These are phyloP conservation scores for Arthrobotrys conoides DNA, from an alignment of 2,329 filamentous ascomycete genomes.

Conservation along the genomic window DNA sequence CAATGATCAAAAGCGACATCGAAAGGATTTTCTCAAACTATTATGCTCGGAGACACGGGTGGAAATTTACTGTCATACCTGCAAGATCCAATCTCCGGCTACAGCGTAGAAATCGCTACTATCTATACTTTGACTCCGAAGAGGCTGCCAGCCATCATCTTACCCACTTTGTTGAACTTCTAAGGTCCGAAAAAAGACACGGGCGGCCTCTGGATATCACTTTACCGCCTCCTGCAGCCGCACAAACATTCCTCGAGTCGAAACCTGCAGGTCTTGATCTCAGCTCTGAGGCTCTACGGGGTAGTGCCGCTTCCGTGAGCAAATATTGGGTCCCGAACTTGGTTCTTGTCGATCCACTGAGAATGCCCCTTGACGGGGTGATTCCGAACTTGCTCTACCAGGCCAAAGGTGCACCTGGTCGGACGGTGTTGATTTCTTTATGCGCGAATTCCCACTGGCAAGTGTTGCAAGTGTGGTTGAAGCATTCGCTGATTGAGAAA, in stretches of 20 bases:
- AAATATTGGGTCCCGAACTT: constrained; percentile 32
- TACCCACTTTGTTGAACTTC: constrained; percentile 25
- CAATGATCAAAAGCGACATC: constrained; percentile 56
- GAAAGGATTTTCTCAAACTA: constrained; percentile 52
- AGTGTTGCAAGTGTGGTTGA: constrained; percentile 46
- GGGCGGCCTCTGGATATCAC: constrained; percentile 22
- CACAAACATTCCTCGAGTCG: constrained; percentile 26
- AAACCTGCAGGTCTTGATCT: background rate
- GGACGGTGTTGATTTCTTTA: constrained; percentile 31
- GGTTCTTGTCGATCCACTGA: background rate
- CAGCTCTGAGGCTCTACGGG: background rate
- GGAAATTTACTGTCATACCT: constrained; percentile 31
- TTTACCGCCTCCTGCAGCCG: constrained; percentile 30
- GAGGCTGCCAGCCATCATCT: constrained; percentile 35
- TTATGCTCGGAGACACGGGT: constrained; percentile 30
- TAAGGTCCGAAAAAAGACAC: background rate
- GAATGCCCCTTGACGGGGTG: constrained; percentile 29
- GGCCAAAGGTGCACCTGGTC: constrained; percentile 29
- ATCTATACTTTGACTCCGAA: constrained; percentile 41
- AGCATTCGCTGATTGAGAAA: constrained; percentile 42
- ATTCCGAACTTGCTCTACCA: constrained; percentile 39
- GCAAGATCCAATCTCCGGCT: constrained; percentile 19
- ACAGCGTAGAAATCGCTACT: constrained; percentile 34
- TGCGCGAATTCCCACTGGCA: constrained; percentile 43
- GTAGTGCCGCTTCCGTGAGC: constrained; percentile 16